Conservation (phyloP, 2,329 filamentous ascomycete species). For the Dothidotthia symphoricarpi region DNA sequence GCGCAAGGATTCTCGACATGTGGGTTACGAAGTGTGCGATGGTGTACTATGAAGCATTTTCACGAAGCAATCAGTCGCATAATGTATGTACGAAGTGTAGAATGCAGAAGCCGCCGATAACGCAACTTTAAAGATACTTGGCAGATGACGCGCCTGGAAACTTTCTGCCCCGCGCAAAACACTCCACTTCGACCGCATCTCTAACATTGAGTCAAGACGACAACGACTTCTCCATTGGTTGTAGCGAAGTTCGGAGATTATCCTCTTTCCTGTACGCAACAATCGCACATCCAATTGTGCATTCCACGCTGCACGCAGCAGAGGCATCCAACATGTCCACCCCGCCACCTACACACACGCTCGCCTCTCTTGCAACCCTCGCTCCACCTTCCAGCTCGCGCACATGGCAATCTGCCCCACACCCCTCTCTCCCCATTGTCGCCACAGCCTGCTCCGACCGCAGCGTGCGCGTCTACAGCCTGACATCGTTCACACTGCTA, state of each 20-base stretch:
- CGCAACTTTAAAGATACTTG: conserved; percentile 15
- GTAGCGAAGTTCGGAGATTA: too few relatives aligned
- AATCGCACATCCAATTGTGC: too few relatives aligned
- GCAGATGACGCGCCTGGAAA: conserved; percentile 23
- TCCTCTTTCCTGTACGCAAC: too few relatives aligned
- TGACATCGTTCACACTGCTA: conserved; percentile 75
- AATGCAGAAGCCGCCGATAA: conserved; percentile 8
- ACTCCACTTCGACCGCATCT: too few relatives aligned
- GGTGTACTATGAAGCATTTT: too few relatives aligned
- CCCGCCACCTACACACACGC: conserved; percentile 15
- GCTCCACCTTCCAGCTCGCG: conserved; percentile 58
- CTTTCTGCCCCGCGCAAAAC: conserved; percentile 14
- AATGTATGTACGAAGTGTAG: conserved; percentile 2
- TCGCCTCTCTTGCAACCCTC: conserved; percentile 53
- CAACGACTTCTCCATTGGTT: too few relatives aligned
- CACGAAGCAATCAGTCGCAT: too few relatives aligned
- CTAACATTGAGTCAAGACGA: too few relatives aligned
- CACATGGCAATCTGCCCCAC: conserved; percentile 81
- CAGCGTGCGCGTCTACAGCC: conserved; percentile 83
- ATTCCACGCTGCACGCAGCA: neutral
- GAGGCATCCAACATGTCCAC: conserved; percentile 18
- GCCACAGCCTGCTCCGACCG: conserved; percentile 87
- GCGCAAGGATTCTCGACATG: neutral
- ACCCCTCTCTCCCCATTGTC: conserved; percentile 82
- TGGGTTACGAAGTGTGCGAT: neutral